Evolutionary conservation across 2,329 filamentous ascomycete genomes (phyloP).

Genomic region (Arthroderma uncinatum): DNA sequence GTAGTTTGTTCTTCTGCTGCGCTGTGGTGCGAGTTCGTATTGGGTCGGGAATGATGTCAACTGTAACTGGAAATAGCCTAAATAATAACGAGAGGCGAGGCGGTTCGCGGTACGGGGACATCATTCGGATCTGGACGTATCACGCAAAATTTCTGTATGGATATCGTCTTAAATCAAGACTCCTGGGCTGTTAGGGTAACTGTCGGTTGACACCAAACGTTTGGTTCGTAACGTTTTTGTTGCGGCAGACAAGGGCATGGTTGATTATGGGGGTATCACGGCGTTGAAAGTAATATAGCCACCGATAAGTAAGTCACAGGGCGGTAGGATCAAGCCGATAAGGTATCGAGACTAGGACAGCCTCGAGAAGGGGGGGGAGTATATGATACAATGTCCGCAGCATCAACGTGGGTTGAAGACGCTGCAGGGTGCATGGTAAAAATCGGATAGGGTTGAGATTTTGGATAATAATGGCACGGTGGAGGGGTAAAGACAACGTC

Average conservation of each 20-base stretch:
- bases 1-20: neutral
- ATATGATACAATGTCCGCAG: conserved; percentile 4
- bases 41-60: neutral
- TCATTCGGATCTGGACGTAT: neutral
- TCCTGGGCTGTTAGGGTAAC: neutral
- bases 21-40: neutral
- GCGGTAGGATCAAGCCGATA: neutral
- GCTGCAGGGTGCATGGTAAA: neutral
- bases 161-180: neutral
- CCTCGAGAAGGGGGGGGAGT: neutral
- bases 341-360: neutral
- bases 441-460: neutral
- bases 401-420: neutral
- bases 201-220: neutral
- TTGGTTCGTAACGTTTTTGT: neutral
- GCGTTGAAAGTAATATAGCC: neutral
- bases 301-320: neutral
- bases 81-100: neutral
- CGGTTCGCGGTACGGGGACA: neutral
- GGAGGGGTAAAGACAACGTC: neutral
- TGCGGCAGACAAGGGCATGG: neutral
- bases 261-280: neutral
- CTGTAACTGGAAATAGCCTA: neutral
- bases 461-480: neutral
- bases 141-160: neutral